Evolutionary conservation across 169 alveolate species (phyloP), one percentile per base, ranked within the genome.

Genomic region (Cryptosporidium ubiquitum): DNA sequence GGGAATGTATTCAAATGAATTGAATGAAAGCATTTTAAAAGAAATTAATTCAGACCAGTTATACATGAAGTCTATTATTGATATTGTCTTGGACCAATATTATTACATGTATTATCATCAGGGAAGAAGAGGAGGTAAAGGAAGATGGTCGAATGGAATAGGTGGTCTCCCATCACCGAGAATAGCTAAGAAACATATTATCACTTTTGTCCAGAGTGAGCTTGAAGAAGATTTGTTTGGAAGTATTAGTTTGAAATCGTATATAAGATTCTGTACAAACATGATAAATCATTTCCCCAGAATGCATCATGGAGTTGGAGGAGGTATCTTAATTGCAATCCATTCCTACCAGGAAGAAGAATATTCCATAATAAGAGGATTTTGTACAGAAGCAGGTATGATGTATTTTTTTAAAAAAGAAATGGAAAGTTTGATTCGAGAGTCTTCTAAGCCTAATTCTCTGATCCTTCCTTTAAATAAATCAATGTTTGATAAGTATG

Each of bases 161-260:
- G 89, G 69, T 42, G 89, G 89, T 39, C 75, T 79, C 2, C 89
- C 89, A 64, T 61, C 79, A 20, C 89, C 89, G 18, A 79, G 66
- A 79, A 40, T 79, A 42, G 89, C 89, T 1, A 79, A 64, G 29
- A 79, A 79, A 18, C 26, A 79, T 31, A 29, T 79, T 3, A 61
- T 61, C 2, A 44, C 75, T 10, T 79, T 61, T 3, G 23, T 79
- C 10, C 74, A 61, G 51, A 60, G 79, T 26, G 79, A 79, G 37
- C 89, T 68, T 4, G 58, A 44, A 10, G 89, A 79, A 9, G 20
- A 60, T 3, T 61, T 79, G 37, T 58, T 79, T 61, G 75, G 68
- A 18, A 9, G 51, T 29, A 37, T 60, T 29, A 49, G 89, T 29
- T 7, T 79, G 40, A 60, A 42, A 6, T 79, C 79, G 1, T 79